Percentiles rank a stretch among this genome's conserved stretches.
phyloP scores from a whole-genome alignment of 2,329 filamentous ascomycete genomes.

The Botrytis hyacinthi region DNA sequence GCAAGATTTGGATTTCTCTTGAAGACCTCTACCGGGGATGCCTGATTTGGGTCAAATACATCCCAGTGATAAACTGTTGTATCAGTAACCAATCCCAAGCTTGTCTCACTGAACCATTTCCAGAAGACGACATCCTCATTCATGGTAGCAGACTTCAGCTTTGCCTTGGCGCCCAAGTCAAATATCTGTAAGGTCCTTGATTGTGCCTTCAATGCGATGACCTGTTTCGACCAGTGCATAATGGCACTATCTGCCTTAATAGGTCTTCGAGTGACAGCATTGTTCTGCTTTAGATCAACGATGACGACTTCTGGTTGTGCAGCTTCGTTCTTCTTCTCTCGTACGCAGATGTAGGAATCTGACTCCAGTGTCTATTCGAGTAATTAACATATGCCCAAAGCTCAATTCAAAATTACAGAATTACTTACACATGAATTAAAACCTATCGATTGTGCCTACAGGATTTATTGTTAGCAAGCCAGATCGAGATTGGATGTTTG shows the following conservation, averaged over 20 bases:
- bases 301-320: constrained; percentile 93
- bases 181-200: constrained; percentile 96
- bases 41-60: constrained; percentile 80
- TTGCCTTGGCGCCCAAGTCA: constrained; percentile 87
- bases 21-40: constrained; percentile 83
- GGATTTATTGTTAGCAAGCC: constrained; percentile 36
- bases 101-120: constrained; percentile 96
- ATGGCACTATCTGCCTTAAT: constrained; percentile 99
- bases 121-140: constrained; percentile 97
- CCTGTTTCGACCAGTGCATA: constrained; percentile 96
- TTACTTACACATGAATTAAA: constrained; percentile 80
- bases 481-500: constrained; percentile 17
- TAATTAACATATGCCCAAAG: constrained; percentile 21
- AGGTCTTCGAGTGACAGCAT: constrained; percentile 88
- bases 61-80: constrained; percentile 96
- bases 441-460: constrained; percentile 69
- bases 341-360: constrained; percentile 92
- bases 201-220: constrained; percentile 95
- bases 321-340: constrained; percentile 85
- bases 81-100: constrained; percentile 86
- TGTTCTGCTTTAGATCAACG: constrained; percentile 94
- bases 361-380: constrained; percentile 85
- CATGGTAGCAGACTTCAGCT: constrained; percentile 96
- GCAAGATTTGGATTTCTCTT: constrained; percentile 88
- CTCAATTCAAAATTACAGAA: constrained; percentile 20